These are phyloP conservation scores for Cunninghamia lanceolata DNA, from an alignment of 75 land plant genomes.

Conservation along the genomic window DNA sequence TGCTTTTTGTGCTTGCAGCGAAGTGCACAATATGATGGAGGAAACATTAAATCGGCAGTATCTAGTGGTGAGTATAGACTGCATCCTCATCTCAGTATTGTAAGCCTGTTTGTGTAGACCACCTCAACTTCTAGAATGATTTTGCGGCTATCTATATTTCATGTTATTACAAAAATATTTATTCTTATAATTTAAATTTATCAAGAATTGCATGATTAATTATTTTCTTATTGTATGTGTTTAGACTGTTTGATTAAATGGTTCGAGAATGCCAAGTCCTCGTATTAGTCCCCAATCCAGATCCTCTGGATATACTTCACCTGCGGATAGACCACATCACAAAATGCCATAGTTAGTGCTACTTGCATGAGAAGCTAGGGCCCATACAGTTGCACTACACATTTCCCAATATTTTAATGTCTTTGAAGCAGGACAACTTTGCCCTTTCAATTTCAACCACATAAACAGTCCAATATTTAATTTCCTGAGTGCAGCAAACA, in stretches of 20 bases:
- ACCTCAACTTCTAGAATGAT: not conserved
- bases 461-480: not conserved
- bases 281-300: not conserved
- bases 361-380: not conserved
- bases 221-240: not conserved
- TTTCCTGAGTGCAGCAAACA: not conserved
- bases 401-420: not conserved
- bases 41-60: conserved; percentile 85
- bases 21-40: conserved; percentile 69
- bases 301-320: too few species aligned
- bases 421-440: not conserved
- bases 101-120: not conserved
- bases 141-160: not conserved
- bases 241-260: not conserved
- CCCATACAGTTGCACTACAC: not conserved
- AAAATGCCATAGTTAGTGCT: not conserved
- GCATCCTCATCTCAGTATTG: not conserved
- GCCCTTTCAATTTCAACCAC: not conserved
- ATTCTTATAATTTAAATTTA: not conserved
- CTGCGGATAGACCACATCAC: not conserved
- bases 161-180: not conserved
- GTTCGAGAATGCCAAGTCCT: not conserved
- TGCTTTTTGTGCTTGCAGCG: conserved; percentile 50
- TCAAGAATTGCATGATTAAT: not conserved
- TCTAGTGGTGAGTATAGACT: conserved; percentile 35